Base-by-base conservation (phyloP, 164 flowering plant genomes). In the Dillenia suffruticosa region DNA sequence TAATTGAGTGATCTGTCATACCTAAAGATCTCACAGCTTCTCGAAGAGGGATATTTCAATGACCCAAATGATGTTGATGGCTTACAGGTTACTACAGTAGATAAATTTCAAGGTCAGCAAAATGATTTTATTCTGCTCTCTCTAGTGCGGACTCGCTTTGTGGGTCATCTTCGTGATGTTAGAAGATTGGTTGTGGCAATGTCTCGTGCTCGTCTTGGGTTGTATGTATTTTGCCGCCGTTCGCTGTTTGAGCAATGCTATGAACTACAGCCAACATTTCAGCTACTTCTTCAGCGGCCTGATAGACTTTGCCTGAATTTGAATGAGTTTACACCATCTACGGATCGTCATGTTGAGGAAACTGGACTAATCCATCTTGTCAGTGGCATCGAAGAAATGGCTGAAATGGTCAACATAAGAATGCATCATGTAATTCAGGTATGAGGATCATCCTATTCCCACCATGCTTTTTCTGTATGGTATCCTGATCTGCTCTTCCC, bases 51-150 rank as follows among this genome's bases (percentile, higher is more conserved):
- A 19, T 19, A 1, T 19, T 19, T 19, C 22, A 19, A 19, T 19
- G 22, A 19, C 22, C 22, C 22, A 19, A 19, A 19, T 54, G 16
- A 11, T 49, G 58, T 10, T 54, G 3, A 22, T 5, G 4, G 0
- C 57, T 58, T 55, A 49, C 75, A 94, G 99, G 93, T 94, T 40
- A 63, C 99, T 5, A 91, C 99, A 9, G 99, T 94, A 44, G 99
- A 94, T 73, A 94, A 94, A 73, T 94, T 89, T 80, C 99, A 94
- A 81, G 99, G 97, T 55, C 99, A 94, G 80, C 99, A 94, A 65
- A 94, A 94, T 78, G 97, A 94, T 68, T 89, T 79, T 54, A 88
- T 94, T 49, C 77, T 94, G 69, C 73, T 94, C 49, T 94, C 99
- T 58, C 90, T 94, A 56, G 97, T 94, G 24, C 96, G 99, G 12